Evolutionary conservation across 257 asterid genomes (phyloP), one percentile per base, ranked within the genome.

Genomic region (Salvia miltiorrhiza): DNA sequence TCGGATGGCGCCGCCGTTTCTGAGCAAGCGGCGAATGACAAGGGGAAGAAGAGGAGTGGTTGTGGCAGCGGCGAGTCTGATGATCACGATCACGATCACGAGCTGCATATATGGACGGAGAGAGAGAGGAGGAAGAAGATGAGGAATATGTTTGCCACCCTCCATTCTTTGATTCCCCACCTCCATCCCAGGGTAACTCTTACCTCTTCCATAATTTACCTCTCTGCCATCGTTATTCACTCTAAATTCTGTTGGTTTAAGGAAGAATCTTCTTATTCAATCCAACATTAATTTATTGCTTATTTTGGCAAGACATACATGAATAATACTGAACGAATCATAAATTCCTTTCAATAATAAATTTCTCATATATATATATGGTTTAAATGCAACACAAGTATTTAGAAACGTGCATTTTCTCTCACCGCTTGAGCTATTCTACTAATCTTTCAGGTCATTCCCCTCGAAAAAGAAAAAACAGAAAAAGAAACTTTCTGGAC

Each of bases 51-150:
- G 74, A 79, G 52, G 53, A 7, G 32, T 35, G 45, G 35, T 10
- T 40, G 32, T 5, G 82, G 77, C 3, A 3, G 28, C 56, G 86
- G 70, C 8, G 81, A 68, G 35, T 56, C 71, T 2, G 89, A 8
- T 8, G n/a, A n/a, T n/a, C n/a, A n/a, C 35, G 43, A 82, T 13
- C n/a, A n/a, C n/a, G 92, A 87, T 19, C 89, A 85, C 41, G 95
- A 84, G 80, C 47, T 76, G 72, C 96, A 85, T 52, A 85, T 80
- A 72, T 80, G 77, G 85, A 88, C 90, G 0, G 94, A 92, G 73
- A 87, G 96, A 70, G 90, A 89, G 63, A 84, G 95, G 72, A 87
- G 96, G 74, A 89, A 86, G 73, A 92, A 81, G 88, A 92, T 92
- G 96, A 79, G 87, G 53, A 62, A 77, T 61, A 79, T 83, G 90